Percentiles rank a stretch among this genome's conserved stretches.
Evolutionary conservation across 371 early-diverging fungal species (phyloP).

Genomic region (Mucor sp.): DNA sequence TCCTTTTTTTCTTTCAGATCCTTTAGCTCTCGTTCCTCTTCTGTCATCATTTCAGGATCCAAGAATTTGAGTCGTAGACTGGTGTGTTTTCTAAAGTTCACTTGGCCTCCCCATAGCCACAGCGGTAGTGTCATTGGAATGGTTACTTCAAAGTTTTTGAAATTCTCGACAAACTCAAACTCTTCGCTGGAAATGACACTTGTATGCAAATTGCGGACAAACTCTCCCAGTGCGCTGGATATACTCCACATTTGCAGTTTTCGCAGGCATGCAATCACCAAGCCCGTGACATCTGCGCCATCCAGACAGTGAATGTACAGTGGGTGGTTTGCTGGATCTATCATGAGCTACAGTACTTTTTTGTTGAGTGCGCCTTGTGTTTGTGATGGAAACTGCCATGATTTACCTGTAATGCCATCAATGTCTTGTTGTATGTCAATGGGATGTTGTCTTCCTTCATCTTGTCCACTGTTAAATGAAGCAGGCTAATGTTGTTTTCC

Average conservation of each 20-base stretch:
- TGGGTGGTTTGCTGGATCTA: slow-evolving; percentile 75
- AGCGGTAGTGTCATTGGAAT: slow-evolving; percentile 66
- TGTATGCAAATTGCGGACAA: slow-evolving; percentile 72
- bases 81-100: slow-evolving; percentile 60
- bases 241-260: slow-evolving; percentile 90
- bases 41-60: slow-evolving; percentile 55
- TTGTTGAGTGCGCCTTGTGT: neutral
- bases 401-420: slow-evolving; percentile 71
- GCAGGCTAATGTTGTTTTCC: slow-evolving; percentile 63
- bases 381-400: neutral
- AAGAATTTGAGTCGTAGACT: slow-evolving; percentile 61
- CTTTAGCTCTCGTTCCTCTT: slow-evolving; percentile 46
- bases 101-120: slow-evolving; percentile 84
- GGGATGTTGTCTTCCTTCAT: slow-evolving; percentile 89
- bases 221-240: slow-evolving; percentile 75
- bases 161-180: slow-evolving; percentile 88
- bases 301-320: slow-evolving; percentile 91
- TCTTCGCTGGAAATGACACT: slow-evolving; percentile 85
- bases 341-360: slow-evolving; percentile 57
- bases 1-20: slow-evolving; percentile 45
- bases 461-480: slow-evolving; percentile 79
- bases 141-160: slow-evolving; percentile 69
- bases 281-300: slow-evolving; percentile 87
- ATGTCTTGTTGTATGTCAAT: slow-evolving; percentile 74
- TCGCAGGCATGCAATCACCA: slow-evolving; percentile 83